These are phyloP conservation scores for Yamadazyma diospyri DNA, from an alignment of 1,139 yeast genomes.

Conservation along the genomic window DNA sequence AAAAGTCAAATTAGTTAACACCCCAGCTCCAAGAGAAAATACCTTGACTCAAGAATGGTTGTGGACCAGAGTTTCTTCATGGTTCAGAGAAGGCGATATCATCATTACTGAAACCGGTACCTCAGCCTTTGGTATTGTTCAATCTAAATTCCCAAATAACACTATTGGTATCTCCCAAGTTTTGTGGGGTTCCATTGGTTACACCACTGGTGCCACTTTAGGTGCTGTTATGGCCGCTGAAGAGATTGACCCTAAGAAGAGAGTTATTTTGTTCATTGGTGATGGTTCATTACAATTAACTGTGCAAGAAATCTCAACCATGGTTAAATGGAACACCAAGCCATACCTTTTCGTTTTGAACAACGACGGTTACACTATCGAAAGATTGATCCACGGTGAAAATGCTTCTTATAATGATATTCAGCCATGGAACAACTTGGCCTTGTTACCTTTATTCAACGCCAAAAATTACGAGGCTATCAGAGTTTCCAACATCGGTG, in stretches of 20 bases:
- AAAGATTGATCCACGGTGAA: conserved; percentile 82
- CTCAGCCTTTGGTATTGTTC: conserved; percentile 81
- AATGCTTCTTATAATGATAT: conserved; percentile 74
- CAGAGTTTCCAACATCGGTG: conserved; percentile 62
- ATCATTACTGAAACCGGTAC: conserved; percentile 88
- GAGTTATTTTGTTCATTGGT: conserved; percentile 82
- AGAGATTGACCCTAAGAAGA: conserved; percentile 63
- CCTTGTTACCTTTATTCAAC: conserved; percentile 66
- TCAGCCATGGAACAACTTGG: conserved; percentile 78
- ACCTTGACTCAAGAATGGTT: conserved; percentile 70
- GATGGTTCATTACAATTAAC: conserved; percentile 90
- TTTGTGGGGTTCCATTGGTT: conserved; percentile 89
- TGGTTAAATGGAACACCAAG: conserved; percentile 74
- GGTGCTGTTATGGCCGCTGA: conserved; percentile 87
- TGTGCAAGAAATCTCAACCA: conserved; percentile 81
- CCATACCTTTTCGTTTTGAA: conserved; percentile 81
- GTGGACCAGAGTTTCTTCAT: conserved; percentile 73
- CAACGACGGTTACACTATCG: conserved; percentile 88
- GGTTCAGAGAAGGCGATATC: conserved; percentile 78
- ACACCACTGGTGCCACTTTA: conserved; percentile 76
- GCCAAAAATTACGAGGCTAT: conserved; percentile 57
- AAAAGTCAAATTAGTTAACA: conserved; percentile 30
- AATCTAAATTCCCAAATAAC: conserved; percentile 71
- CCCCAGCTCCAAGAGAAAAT: conserved; percentile 25
- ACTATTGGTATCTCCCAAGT: conserved; percentile 82